These are phyloP conservation scores for Nemania serpens DNA, from an alignment of 2,329 filamentous ascomycete genomes.

Conservation along the genomic window DNA sequence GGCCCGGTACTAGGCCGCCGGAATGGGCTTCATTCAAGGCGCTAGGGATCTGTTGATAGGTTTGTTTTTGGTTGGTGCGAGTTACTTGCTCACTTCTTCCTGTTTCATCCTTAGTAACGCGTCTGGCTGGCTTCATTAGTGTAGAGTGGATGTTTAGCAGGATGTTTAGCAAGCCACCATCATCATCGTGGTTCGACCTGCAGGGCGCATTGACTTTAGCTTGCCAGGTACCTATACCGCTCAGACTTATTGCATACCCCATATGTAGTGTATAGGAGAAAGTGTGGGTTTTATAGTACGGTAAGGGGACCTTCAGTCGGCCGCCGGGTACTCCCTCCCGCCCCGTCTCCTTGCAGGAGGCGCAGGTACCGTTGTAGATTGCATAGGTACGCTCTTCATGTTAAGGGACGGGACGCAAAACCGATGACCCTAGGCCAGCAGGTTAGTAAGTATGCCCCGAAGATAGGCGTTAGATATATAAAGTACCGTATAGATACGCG, in stretches of 20 bases:
- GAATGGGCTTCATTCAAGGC: slow-evolving; percentile 10
- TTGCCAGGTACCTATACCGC: slow-evolving; percentile 18
- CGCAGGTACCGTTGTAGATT: not conserved
- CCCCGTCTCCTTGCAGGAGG: slow-evolving; percentile 16
- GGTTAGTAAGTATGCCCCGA: not conserved
- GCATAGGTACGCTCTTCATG: slow-evolving; percentile 21
- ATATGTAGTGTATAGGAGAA: no score
- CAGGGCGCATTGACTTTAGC: slow-evolving; percentile 32
- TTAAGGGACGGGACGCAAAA: slow-evolving; percentile 30
- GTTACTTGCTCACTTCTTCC: no score
- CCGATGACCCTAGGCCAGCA: slow-evolving; percentile 19
- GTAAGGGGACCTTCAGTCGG: slow-evolving; percentile 15
- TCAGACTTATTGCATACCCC: no score
- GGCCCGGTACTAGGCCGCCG: no score
- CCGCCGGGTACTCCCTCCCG: slow-evolving; percentile 28
- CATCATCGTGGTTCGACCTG: slow-evolving; percentile 18
- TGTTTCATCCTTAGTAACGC: not conserved
- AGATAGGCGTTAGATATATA: no score
- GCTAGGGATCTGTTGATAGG: slow-evolving; percentile 9
- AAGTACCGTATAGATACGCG: not conserved
- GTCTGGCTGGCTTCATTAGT: not conserved
- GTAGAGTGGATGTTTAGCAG: slow-evolving; percentile 1
- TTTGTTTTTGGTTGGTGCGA: slow-evolving; percentile 6
- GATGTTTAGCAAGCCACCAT: slow-evolving; percentile 5
- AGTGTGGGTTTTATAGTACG: no score